Percentiles rank a stretch among this genome's conserved stretches.
Conservation (phyloP, 345 rosid species). For the Luvunga scandens region DNA sequence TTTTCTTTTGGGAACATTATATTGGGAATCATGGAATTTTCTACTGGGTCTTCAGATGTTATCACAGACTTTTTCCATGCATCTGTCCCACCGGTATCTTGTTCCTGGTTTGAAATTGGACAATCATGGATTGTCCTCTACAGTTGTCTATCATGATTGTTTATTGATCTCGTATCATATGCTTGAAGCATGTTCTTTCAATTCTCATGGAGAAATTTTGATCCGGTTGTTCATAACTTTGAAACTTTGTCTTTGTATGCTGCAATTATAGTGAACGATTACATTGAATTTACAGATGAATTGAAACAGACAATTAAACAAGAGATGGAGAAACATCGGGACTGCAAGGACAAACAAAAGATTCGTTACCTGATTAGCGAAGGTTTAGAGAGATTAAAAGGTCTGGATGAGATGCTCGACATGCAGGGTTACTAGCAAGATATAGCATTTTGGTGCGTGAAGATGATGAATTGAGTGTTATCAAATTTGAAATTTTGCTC, state of each 20-base stretch:
- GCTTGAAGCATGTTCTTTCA: background rate
- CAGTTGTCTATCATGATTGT: background rate
- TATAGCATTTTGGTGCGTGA: background rate
- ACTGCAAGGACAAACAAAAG: slow-evolving; percentile 65
- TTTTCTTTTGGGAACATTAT: background rate
- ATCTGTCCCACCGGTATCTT: too few species aligned
- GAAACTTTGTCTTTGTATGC: background rate
- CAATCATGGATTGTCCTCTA: background rate
- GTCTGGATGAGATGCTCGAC: slow-evolving; percentile 77
- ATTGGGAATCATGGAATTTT: background rate
- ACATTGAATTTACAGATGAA: slow-evolving; percentile 45
- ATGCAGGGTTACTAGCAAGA: slow-evolving; percentile 60
- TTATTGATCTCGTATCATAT: background rate
- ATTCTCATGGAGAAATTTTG: background rate
- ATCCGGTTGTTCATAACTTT: too few species aligned
- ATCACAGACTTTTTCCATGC: background rate
- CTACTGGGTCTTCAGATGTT: background rate
- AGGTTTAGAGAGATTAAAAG: slow-evolving; percentile 68
- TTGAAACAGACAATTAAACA: slow-evolving; percentile 56
- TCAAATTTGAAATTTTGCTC: background rate
- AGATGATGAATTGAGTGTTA: background rate
- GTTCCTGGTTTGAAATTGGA: background rate
- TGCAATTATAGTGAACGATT: background rate
- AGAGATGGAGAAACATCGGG: slow-evolving; percentile 68
- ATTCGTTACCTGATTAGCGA: slow-evolving; percentile 71